Conservation (phyloP, 345 rosid species). For the Noccaea caerulescens region DNA sequence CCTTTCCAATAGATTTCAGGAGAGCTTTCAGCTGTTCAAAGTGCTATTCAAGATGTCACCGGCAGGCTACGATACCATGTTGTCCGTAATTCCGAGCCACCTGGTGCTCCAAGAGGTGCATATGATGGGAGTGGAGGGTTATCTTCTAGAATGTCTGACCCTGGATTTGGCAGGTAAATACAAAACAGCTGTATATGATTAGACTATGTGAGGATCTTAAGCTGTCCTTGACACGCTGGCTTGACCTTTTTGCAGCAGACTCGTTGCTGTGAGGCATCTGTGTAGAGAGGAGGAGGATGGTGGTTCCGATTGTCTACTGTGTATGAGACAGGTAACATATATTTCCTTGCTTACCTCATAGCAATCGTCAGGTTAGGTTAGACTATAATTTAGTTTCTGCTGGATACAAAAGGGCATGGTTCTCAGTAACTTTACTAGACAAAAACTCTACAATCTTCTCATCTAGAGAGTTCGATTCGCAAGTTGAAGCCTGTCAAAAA, state of each 20-base stretch:
- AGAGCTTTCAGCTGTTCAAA: constrained; percentile 56
- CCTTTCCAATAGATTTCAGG: constrained; percentile 65
- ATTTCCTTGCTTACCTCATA: constrained; percentile 1
- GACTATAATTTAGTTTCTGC: too few relatives aligned
- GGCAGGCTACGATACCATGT: constrained; percentile 41
- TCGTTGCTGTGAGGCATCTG: constrained; percentile 53
- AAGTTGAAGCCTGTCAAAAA: neutral
- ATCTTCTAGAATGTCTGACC: too few relatives aligned
- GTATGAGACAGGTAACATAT: constrained; percentile 38
- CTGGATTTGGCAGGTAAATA: too few relatives aligned
- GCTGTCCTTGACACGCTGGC: too few relatives aligned
- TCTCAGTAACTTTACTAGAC: too few relatives aligned
- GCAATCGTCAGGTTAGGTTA: neutral
- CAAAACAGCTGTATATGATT: too few relatives aligned
- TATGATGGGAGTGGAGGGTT: too few relatives aligned
- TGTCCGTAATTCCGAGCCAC: too few relatives aligned
- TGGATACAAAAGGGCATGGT: too few relatives aligned
- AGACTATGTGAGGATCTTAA: too few relatives aligned
- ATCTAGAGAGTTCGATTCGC: constrained; percentile 26
- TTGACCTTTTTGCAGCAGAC: too few relatives aligned
- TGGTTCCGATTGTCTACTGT: constrained; percentile 54
- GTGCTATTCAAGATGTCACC: constrained; percentile 62
- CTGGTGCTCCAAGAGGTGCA: too few relatives aligned
- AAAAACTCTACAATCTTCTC: neutral
- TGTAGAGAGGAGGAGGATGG: constrained; percentile 65